Evolutionary conservation across 1,139 yeast genomes (phyloP).

Genomic region (Petasospora rhodanensis): DNA sequence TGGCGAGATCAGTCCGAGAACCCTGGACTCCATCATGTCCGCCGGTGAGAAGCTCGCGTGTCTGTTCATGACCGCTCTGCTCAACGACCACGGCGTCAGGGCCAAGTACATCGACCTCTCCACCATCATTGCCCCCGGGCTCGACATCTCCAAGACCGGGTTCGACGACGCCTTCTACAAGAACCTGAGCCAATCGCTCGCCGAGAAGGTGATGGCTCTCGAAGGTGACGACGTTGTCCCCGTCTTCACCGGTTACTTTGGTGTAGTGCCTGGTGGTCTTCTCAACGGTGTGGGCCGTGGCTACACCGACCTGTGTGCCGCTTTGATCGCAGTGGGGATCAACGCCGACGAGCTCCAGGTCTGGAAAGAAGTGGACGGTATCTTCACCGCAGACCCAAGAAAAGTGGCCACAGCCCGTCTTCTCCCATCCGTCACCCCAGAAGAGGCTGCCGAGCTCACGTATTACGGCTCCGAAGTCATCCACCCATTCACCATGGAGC

Average conservation of each 20-base stretch:
- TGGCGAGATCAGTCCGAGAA: slow-evolving; percentile 87
- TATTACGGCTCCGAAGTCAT: slow-evolving; percentile 97
- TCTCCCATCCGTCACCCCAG: slow-evolving; percentile 87
- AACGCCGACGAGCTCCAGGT: slow-evolving; percentile 92
- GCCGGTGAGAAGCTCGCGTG: slow-evolving; percentile 93
- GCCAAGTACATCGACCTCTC: slow-evolving; percentile 80
- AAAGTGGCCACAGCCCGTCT: slow-evolving; percentile 89
- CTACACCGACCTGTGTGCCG: slow-evolving; percentile 96
- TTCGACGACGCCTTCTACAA: slow-evolving; percentile 68
- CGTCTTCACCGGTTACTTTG: slow-evolving; percentile 93
- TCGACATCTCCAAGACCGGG: slow-evolving; percentile 44
- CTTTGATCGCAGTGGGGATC: slow-evolving; percentile 87
- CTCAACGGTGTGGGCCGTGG: slow-evolving; percentile 94
- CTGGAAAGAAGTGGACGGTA: slow-evolving; percentile 99
- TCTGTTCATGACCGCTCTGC: slow-evolving; percentile 77
- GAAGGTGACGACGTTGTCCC: slow-evolving; percentile 53
- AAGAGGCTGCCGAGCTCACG: slow-evolving; percentile 96
- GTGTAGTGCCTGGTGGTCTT: slow-evolving; percentile 90
- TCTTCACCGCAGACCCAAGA: slow-evolving; percentile 96
- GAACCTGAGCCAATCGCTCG: slow-evolving; percentile 56
- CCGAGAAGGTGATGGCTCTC: slow-evolving; percentile 44
- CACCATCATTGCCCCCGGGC: slow-evolving; percentile 58
- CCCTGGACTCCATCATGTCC: slow-evolving; percentile 85
- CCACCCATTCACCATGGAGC: slow-evolving; percentile 99
- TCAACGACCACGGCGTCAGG: slow-evolving; percentile 74